Evolutionary conservation across 306 rosid genomes (phyloP).

Genomic region (Casuarina cunninghamiana): DNA sequence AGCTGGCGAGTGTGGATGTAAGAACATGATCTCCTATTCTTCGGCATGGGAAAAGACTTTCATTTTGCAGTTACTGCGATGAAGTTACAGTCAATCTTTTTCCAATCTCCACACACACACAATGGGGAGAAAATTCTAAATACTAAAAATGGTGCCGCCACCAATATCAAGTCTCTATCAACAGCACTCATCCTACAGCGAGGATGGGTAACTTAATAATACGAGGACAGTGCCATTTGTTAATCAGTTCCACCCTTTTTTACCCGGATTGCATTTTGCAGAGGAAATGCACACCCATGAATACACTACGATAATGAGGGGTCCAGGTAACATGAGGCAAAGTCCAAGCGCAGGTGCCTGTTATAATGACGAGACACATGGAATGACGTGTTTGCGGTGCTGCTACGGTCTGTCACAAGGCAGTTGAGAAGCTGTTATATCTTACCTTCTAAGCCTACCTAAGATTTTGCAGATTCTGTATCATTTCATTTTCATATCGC

Average conservation of each 20-base stretch:
- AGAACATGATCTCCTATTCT: too few species aligned
- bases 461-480: not conserved
- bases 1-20: too few species aligned
- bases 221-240: not conserved
- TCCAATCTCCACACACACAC: too few species aligned
- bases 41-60: too few species aligned
- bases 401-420: not conserved
- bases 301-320: not conserved
- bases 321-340: not conserved
- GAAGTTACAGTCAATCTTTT: too few species aligned
- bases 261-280: not conserved
- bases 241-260: not conserved
- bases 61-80: too few species aligned
- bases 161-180: too few species aligned
- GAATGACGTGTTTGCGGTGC: not conserved
- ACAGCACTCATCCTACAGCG: too few species aligned
- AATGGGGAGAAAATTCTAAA: too few species aligned
- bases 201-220: not conserved
- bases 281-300: not conserved
- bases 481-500: not conserved
- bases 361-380: constrained; percentile 3
- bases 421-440: not conserved
- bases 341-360: not conserved
- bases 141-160: too few species aligned
- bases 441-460: not conserved